Base-by-base conservation (phyloP, 495 filamentous ascomycete species). In the Penicillium egyptiacum region DNA sequence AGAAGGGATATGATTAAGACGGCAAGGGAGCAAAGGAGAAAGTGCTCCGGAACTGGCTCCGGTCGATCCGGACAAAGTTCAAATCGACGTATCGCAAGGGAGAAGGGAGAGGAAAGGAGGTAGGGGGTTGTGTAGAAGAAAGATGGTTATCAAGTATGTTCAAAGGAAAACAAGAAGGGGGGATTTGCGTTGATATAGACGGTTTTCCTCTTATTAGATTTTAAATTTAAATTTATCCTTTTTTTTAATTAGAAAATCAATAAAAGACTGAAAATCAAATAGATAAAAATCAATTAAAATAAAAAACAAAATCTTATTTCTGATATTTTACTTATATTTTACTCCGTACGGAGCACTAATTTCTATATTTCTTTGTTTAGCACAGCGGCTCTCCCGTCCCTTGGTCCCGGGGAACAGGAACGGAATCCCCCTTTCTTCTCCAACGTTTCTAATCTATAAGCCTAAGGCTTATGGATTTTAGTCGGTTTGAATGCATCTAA, bases 1-100 rank as follows among this genome's bases (percentile, higher is more conserved):
- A 65, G 64, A 65, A 68, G 65, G 63, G 62, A 68, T 65, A 66
- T 62, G 46, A 62, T 67, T 59, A 33, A 61, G 56, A 53, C 70
- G 70, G 72, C 69, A 74, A 74, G 74, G 68, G 64, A 69, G 70
- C 65, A 69, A 70, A 68, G 72, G 67, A 74, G 67, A 66, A 67
- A 33, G 65, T 66, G 65, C 68, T 64, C 60, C 74, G 74, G 72
- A 72, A 75, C 50, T 70, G 50, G 60, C 55, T 62, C 72, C 69
- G 74, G 70, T 69, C 62, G 64, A 69, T 74, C 72, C 72, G 72
- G 47, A 56, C 51, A 46, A 58, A 59, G 58, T 65, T 56, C 46
- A 35, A 64, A 64, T 59, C 35, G 68, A 66, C 43, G 61, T 68
- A 70, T 74, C 65, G 70, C 70, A 77, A 73, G 71, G 71, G 70